These are phyloP conservation scores for Phytophthora crassamura DNA, from an alignment of 352 stramenopile species.

Conservation along the genomic window DNA sequence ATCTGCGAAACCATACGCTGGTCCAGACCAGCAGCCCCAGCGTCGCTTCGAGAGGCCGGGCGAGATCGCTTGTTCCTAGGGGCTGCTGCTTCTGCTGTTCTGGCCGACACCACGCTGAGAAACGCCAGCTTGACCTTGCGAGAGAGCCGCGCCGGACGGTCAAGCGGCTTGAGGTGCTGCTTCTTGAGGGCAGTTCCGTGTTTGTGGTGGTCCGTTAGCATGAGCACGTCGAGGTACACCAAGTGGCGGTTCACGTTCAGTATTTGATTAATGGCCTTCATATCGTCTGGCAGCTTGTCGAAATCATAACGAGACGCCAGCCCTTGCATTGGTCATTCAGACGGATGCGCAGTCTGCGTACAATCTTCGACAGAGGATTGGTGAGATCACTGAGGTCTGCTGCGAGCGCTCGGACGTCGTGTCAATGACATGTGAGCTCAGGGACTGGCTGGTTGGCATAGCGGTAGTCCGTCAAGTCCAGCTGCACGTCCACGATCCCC, in stretches of 20 bases:
- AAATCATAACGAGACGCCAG: background rate
- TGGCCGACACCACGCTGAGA: conserved; percentile 13
- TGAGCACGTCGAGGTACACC: conserved; percentile 11
- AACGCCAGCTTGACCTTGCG: conserved; percentile 10
- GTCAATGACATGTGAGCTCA: background rate
- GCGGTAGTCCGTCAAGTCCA: conserved; percentile 5
- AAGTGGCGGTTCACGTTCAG: conserved; percentile 7
- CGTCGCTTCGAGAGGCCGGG: background rate
- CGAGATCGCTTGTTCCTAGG: background rate
- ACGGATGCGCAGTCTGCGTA: background rate
- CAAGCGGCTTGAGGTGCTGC: conserved; percentile 11
- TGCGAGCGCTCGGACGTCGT: conserved; percentile 1
- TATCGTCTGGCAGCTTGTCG: background rate
- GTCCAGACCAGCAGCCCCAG: conserved; percentile 2
- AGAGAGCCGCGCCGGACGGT: background rate
- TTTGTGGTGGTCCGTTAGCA: conserved; percentile 3
- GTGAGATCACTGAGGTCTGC: background rate
- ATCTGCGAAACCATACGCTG: conserved; percentile 9
- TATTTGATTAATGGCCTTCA: conserved; percentile 7
- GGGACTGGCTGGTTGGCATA: background rate
- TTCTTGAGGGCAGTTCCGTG: conserved; percentile 7
- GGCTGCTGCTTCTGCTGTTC: background rate
- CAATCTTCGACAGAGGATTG: background rate
- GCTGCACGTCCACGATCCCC: background rate
- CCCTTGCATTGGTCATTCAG: conserved; percentile 3